Evolutionary conservation across 2,329 filamentous ascomycete genomes (phyloP).

Genomic region (Talaromyces sp.): DNA sequence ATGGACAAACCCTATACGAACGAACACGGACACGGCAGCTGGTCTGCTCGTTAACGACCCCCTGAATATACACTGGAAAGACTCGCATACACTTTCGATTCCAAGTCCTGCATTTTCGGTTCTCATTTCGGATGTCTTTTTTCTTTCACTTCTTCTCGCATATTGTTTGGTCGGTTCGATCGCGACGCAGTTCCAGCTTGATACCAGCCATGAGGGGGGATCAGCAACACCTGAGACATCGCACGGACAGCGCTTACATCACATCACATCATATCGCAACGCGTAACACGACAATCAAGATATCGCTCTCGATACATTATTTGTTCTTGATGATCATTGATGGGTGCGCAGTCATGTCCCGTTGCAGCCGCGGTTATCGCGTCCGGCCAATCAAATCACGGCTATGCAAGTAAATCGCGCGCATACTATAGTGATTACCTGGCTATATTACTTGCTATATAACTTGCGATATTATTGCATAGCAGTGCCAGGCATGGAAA

Average conservation of each 20-base stretch:
- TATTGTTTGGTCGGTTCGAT: background rate
- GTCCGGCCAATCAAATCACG: background rate
- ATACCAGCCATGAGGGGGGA: background rate
- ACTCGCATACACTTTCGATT: background rate
- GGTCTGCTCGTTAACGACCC: background rate
- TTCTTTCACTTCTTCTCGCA: background rate
- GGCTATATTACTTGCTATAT: too few species aligned
- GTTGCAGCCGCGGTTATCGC: background rate
- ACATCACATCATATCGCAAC: background rate
- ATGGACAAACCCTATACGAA: background rate
- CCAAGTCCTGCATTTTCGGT: background rate
- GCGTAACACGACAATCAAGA: background rate
- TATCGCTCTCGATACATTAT: background rate
- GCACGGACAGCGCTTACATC: background rate
- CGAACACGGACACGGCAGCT: background rate
- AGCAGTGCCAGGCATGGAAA: background rate
- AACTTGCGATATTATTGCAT: too few species aligned
- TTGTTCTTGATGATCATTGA: background rate
- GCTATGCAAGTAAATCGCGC: background rate
- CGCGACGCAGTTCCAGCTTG: background rate
- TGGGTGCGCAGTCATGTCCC: background rate
- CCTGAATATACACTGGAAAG: background rate
- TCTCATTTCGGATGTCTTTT: background rate
- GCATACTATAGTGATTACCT: background rate
- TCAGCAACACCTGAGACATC: background rate